Evolutionary conservation across 2,329 filamentous ascomycete species (phyloP).

Genomic region (Cadophora malorum): DNA sequence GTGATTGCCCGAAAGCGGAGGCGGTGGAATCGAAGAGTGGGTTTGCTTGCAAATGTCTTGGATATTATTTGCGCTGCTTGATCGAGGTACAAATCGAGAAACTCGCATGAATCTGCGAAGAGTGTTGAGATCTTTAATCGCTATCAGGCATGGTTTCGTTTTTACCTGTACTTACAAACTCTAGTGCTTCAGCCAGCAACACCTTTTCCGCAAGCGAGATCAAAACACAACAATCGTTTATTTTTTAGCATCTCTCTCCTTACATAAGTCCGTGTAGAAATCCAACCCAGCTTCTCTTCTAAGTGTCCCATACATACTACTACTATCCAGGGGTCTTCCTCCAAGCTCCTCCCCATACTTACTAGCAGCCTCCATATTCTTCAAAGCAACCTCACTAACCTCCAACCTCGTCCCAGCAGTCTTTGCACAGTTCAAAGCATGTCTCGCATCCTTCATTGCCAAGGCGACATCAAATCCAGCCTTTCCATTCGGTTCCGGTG

Average conservation of each 20-base stretch:
- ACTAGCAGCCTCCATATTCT: slow-evolving; percentile 53
- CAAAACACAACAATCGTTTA: not conserved
- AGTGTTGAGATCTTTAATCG: too few species aligned
- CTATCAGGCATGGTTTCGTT: too few species aligned
- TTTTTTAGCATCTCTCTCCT: slow-evolving; percentile 2
- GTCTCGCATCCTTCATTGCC: slow-evolving; percentile 41
- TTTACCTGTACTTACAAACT: too few species aligned
- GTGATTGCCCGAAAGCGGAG: slow-evolving; percentile 10
- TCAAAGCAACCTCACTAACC: slow-evolving; percentile 43
- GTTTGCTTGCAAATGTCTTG: slow-evolving; percentile 8
- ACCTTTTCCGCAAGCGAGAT: slow-evolving; percentile 8
- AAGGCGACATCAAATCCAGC: slow-evolving; percentile 36
- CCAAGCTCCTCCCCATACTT: slow-evolving; percentile 42
- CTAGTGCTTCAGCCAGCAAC: too few species aligned
- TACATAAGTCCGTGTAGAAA: slow-evolving; percentile 42
- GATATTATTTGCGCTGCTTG: not conserved
- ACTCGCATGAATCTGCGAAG: too few species aligned
- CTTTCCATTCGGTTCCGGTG: slow-evolving; percentile 5
- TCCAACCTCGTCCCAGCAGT: slow-evolving; percentile 33
- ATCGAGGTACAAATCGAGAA: not conserved
- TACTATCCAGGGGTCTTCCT: slow-evolving; percentile 52
- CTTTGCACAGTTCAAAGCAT: slow-evolving; percentile 39
- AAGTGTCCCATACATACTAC: slow-evolving; percentile 56
- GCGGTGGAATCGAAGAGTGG: slow-evolving; percentile 10
- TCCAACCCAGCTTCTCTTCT: slow-evolving; percentile 51